A percentile compares a stretch with the other conserved stretches of the same genome.
These are phyloP conservation scores for Aspergillus sp. DNA, from an alignment of 2,329 filamentous ascomycete genomes.

Conservation along the genomic window DNA sequence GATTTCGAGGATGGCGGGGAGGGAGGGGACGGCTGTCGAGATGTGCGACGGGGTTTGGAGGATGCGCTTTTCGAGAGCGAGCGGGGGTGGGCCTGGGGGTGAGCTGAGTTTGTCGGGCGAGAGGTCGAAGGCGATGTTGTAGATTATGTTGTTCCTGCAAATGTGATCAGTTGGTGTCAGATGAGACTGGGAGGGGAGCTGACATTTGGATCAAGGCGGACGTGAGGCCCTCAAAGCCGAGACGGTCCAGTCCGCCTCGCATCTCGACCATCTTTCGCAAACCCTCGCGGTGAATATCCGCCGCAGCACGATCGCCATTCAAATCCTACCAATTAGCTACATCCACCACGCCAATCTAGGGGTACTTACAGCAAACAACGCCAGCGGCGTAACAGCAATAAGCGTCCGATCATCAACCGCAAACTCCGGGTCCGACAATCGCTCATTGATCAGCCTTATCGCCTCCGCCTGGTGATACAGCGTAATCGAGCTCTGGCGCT, in stretches of 20 bases:
- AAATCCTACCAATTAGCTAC: background rate
- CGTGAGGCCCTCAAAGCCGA: slow-evolving; percentile 4
- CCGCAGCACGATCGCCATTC: slow-evolving; percentile 3
- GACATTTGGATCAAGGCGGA: slow-evolving; percentile 5
- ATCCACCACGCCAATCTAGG: background rate
- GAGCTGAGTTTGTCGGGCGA: too few relatives aligned
- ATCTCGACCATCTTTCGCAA: slow-evolving; percentile 1
- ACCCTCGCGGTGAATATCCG: background rate
- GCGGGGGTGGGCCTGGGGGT: background rate
- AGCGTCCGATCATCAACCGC: slow-evolving; percentile 10
- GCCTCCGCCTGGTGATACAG: slow-evolving; percentile 9
- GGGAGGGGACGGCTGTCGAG: background rate
- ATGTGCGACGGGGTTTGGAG: background rate
- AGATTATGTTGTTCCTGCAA: slow-evolving; percentile 10
- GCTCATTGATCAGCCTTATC: slow-evolving; percentile 3
- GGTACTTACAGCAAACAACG: slow-evolving; percentile 4
- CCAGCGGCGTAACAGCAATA: background rate
- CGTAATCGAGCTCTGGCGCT: background rate
- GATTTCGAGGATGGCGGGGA: background rate
- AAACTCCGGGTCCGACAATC: background rate
- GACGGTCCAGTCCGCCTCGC: background rate
- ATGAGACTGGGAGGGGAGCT: background rate
- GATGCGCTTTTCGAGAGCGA: background rate
- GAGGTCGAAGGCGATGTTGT: slow-evolving; percentile 5
- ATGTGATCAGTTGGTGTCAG: background rate